A percentile compares a stretch with the other conserved stretches of the same genome.
phyloP scores from a whole-genome alignment of 2,329 filamentous ascomycete genomes.

The Fusarium sp. region DNA sequence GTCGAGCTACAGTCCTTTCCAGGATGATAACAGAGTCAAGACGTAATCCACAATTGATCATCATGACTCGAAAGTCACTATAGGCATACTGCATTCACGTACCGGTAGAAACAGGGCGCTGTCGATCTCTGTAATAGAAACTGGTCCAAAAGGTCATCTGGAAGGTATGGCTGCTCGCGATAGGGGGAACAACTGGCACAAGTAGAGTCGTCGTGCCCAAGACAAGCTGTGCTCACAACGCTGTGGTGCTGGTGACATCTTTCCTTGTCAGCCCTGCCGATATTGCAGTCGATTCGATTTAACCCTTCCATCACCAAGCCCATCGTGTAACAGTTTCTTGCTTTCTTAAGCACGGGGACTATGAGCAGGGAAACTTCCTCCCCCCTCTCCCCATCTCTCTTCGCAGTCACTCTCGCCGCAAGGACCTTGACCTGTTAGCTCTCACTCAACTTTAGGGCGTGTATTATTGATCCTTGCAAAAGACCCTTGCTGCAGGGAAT shows the following conservation, averaged over 20 bases:
- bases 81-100: constrained; percentile 2
- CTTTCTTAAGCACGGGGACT: constrained; percentile 10
- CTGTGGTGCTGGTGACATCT: not conserved
- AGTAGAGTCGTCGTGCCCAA: not conserved
- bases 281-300: constrained; percentile 1
- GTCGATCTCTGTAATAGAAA: constrained; percentile 1
- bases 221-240: not conserved
- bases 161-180: constrained; percentile 7
- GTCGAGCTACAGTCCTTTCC: not conserved
- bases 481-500: constrained; percentile 36
- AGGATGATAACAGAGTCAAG: constrained; percentile 6
- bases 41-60: not conserved
- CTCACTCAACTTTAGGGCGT: constrained; percentile 14
- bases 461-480: constrained; percentile 18
- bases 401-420: constrained; percentile 4
- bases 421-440: constrained; percentile 21
- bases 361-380: constrained; percentile 1
- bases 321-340: constrained; percentile 1
- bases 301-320: not conserved
- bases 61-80: not conserved
- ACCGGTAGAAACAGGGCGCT: not conserved
- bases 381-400: constrained; percentile 4
- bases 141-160: not conserved
- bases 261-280: constrained; percentile 7
- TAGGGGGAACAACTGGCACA: not conserved